These are phyloP conservation scores for Verticillium tricorpus DNA, from an alignment of 2,329 filamentous ascomycete genomes.

Conservation along the genomic window DNA sequence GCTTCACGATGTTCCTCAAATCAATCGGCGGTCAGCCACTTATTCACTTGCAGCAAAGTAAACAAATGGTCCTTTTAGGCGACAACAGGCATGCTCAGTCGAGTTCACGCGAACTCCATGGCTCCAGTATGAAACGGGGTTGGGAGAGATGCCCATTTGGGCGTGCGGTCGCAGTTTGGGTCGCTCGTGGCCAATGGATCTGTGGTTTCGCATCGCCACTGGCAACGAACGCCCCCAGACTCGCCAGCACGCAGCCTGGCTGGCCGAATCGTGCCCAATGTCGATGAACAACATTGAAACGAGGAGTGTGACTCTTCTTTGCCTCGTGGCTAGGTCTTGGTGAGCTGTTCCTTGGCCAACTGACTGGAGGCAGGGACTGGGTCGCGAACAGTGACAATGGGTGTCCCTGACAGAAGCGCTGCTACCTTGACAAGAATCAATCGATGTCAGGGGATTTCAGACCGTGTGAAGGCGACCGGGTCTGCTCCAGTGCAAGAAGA, in stretches of 20 bases:
- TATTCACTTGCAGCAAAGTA: neutral
- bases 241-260: neutral
- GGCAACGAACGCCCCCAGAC: neutral
- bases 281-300: neutral
- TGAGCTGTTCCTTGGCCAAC: too few species aligned
- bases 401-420: too few species aligned
- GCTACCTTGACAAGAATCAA: too few species aligned
- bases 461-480: too few species aligned
- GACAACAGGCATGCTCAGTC: neutral
- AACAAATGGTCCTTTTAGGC: neutral
- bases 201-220: neutral
- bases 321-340: neutral
- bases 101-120: neutral
- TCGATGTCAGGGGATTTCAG: too few species aligned
- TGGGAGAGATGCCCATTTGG: neutral
- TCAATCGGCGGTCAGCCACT: neutral
- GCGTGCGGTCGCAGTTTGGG: neutral
- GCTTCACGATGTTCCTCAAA: neutral
- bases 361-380: too few species aligned
- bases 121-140: neutral
- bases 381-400: too few species aligned
- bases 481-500: too few species aligned
- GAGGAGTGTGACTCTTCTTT: neutral
- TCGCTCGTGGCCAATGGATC: constrained; percentile 1
- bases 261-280: neutral